Percentiles rank a stretch among this genome's conserved stretches.
Evolutionary conservation across 176 grass and related monocot species (phyloP).

Genomic region (Calamus simplicifolius): DNA sequence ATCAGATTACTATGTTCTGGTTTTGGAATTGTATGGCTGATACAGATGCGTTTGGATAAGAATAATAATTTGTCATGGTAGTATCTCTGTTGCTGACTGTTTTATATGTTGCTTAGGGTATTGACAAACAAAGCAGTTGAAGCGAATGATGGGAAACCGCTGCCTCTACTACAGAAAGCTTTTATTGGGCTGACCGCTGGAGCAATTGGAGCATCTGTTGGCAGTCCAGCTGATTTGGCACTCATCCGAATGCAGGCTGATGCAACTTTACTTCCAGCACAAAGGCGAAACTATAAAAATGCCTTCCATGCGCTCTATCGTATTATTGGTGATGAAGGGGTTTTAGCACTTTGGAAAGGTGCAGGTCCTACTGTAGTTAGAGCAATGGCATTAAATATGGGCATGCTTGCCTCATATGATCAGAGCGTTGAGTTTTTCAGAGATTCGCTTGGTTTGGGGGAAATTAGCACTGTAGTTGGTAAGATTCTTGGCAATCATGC

Average conservation of each 20-base stretch:
- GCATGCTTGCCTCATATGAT: constrained; percentile 92
- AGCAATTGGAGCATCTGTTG: constrained; percentile 73
- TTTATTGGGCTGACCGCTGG: constrained; percentile 80
- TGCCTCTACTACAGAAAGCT: constrained; percentile 75
- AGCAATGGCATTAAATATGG: constrained; percentile 92
- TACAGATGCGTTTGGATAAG: no score
- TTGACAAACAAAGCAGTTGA: constrained; percentile 93
- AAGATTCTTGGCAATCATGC: constrained; percentile 14
- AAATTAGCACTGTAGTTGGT: constrained; percentile 73
- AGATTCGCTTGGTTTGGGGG: constrained; percentile 71
- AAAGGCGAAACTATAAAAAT: constrained; percentile 77
- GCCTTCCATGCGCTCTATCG: constrained; percentile 77
- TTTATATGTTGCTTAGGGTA: constrained; percentile 39
- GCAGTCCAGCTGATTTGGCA: constrained; percentile 84
- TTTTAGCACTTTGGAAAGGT: constrained; percentile 89
- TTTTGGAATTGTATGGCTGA: no score
- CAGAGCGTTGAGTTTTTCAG: constrained; percentile 84
- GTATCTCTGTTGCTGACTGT: not conserved
- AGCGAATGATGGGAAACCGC: constrained; percentile 85
- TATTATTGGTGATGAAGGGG: constrained; percentile 79
- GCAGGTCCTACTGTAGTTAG: constrained; percentile 86
- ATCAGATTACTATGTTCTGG: no score
- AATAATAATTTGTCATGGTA: not conserved
- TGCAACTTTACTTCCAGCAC: constrained; percentile 73
- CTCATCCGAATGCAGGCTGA: constrained; percentile 94